Conservation (phyloP, 129 eudicot species). For the Apium graveolens region DNA sequence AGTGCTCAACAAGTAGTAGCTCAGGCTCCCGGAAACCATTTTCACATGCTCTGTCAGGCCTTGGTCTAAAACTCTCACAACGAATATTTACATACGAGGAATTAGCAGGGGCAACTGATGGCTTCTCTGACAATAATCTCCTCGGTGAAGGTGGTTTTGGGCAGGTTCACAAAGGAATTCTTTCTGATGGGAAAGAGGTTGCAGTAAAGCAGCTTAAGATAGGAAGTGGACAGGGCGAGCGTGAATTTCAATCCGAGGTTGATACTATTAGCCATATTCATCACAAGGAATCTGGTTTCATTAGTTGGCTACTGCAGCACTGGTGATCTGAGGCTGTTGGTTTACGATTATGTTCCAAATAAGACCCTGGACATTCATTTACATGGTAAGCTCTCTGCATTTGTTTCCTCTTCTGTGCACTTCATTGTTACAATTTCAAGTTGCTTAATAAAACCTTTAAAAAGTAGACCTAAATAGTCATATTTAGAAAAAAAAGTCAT, state of each 20-base stretch:
- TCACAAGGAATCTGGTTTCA: conserved; percentile 71
- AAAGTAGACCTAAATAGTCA: too few relatives aligned
- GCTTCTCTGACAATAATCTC: conserved; percentile 57
- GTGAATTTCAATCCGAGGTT: conserved; percentile 96
- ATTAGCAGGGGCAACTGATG: conserved; percentile 52
- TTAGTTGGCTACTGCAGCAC: conserved; percentile 76
- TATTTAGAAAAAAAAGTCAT: too few relatives aligned
- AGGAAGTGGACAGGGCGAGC: conserved; percentile 94
- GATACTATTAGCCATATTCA: conserved; percentile 69
- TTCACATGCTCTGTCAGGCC: conserved; percentile 20
- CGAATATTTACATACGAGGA: conserved; percentile 64
- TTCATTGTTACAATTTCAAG: too few relatives aligned
- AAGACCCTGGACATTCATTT: conserved; percentile 73
- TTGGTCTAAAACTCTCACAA: conserved; percentile 21
- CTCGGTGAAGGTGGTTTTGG: conserved; percentile 99
- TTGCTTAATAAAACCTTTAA: too few relatives aligned
- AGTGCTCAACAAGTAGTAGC: conserved; percentile 34
- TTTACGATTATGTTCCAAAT: conserved; percentile 80
- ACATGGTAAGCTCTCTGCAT: conserved; percentile 44
- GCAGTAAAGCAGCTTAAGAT: conserved; percentile 78
- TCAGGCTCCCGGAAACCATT: conserved; percentile 29
- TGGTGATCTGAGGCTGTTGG: conserved; percentile 62
- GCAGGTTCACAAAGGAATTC: conserved; percentile 75
- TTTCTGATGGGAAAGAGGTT: conserved; percentile 54
- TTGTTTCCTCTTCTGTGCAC: not conserved